phyloP scores from a whole-genome alignment of 2,329 filamentous ascomycete species.

The Thielaviopsis euricoi region DNA sequence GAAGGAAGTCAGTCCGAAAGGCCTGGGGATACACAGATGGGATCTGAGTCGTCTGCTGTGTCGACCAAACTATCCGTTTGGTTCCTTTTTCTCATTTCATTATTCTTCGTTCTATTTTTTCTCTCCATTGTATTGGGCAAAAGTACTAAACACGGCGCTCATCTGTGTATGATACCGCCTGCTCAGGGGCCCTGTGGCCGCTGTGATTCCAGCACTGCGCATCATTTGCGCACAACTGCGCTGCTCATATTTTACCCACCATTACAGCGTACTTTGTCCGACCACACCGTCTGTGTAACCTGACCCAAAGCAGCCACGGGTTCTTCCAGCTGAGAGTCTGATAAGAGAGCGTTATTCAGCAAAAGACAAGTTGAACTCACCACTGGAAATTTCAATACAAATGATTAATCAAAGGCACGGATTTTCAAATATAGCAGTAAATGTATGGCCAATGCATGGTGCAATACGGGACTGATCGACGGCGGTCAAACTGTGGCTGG shows the following conservation, averaged over 20 bases:
- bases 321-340: neutral
- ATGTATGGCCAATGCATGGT: too few species aligned
- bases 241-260: neutral
- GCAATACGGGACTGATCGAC: too few species aligned
- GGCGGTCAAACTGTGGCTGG: too few species aligned
- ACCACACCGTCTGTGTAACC: neutral
- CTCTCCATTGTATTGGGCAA: too few species aligned
- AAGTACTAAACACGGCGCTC: neutral
- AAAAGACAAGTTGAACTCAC: too few species aligned
- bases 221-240: neutral
- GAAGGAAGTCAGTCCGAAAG: neutral
- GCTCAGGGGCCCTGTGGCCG: too few species aligned
- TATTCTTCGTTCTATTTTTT: neutral
- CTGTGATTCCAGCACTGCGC: neutral
- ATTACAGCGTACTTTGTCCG: neutral
- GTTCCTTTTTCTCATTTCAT: neutral
- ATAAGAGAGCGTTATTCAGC: neutral
- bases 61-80: neutral
- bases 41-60: neutral
- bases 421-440: too few species aligned
- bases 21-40: neutral
- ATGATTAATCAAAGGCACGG: too few species aligned
- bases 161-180: too few species aligned
- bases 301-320: too few species aligned
- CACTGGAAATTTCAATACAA: too few species aligned